Base-by-base conservation (phyloP, 495 filamentous ascomycete species). In the Aspergillus heteromorphus region DNA sequence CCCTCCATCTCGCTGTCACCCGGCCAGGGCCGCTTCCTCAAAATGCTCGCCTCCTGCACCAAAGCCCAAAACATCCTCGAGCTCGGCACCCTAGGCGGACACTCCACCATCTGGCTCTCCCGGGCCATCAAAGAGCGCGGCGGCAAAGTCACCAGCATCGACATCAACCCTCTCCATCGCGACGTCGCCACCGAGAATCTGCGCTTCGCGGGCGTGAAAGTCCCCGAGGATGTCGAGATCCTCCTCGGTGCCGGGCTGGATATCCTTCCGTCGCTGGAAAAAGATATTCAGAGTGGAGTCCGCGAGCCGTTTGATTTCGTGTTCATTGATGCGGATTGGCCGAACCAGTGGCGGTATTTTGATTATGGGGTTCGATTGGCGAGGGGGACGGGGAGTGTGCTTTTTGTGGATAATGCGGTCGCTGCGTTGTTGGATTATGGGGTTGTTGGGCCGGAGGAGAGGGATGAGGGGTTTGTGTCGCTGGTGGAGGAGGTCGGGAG, bases 321-420 rank as follows among this genome's bases (percentile, higher is more conserved):
- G 0, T 81, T 81, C 34, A 75, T 82, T 47, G 78, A 80, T 66
- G 78, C 78, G 7, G 75, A 73, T 27, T 75, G 70, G 66, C 61
- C 57, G n/a, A 72, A 79, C 49, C 73, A 79, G 52, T 73, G 63
- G 61, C 63, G 70, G 38, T 78, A 81, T 34, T 79, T 81, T 51
- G 57, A 76, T n/a, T 38, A 14, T 5, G 34, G 34, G 34, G 34
- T 38, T 13, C 13, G n/a, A 17, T 59, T 70, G 65, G 74, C 73
- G 9, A 68, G 66, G 40, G 60, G 77, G 58, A 63, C 62, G n/a
- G 64, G 64, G 2, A 68, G 67, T 11, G 66, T 62, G 10, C 66
- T 79, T 38, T 75, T 65, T 53, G 68, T 80, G 6, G 79, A 81
- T 55, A 78, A 82, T 68, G 70, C 73, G 18, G 73, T 81, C n/a